Base-by-base conservation (phyloP, 495 filamentous ascomycete species). In the Penicilliopsis zonata region DNA sequence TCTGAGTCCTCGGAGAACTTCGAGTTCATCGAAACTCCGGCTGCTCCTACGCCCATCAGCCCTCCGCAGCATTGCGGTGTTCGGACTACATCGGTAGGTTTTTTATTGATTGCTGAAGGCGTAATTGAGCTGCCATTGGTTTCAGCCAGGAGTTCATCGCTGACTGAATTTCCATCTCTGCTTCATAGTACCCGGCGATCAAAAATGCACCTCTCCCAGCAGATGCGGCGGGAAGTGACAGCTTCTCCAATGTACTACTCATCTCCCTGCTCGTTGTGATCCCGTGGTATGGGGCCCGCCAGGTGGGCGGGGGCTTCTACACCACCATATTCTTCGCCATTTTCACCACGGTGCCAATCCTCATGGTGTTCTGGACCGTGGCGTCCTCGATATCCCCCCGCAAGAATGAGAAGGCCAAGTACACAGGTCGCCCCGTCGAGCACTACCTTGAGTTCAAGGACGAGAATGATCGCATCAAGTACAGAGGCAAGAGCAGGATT, bases 21-120 rank as follows among this genome's bases (percentile, higher is more conserved):
- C 52, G 76, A 79, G 53, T 79, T 73, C 54, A 71, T 79, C 33
- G 57, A 72, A 41, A 81, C 76, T 36, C 76, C 76, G 36, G 52
- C 68, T 28, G 74, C 70, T 37, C 55, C 63, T 13, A 53, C 54
- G 18, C 62, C 61, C 20, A 51, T 50, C 21, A 59, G 62, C 9
- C 55, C 67, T 19, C 37, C 56, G 9, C 57, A 66, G 31, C 54
- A 71, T 29, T 74, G 63, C 42, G 72, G 72, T 33, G 72, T 77
- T 19, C 48, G 60, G 30, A 74, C 69, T 12, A 77, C 72, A n/a
- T 61, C 63, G 28, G 72, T 76, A 54, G 39, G 61, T 44, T 32
- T 12, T 13, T 18, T 39, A n/a, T 27, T 13, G 10, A 13, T 12
- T 12, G 10, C 25, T 32, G 33, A 25, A 28, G 18, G 13, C 38